Conservation (phyloP, 306 rosid species). For the Neltuma alba region DNA sequence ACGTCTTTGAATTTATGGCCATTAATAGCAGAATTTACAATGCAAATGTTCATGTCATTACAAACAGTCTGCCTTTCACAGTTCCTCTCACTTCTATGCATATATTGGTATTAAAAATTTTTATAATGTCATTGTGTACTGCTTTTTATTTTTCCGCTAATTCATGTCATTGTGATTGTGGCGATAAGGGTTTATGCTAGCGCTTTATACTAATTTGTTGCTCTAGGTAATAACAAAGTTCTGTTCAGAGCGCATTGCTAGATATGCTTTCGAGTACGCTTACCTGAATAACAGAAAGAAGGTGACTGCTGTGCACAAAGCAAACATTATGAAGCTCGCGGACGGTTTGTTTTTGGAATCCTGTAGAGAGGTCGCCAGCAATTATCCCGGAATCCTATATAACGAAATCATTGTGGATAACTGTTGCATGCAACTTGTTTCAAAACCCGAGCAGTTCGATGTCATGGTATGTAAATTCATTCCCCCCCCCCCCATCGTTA, state of each 20-base stretch:
- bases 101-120: too few relatives aligned
- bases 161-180: too few relatives aligned
- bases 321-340: constrained; percentile 92
- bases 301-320: constrained; percentile 98
- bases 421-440: constrained; percentile 94
- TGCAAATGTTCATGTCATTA: too few relatives aligned
- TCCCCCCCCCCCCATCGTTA: too few relatives aligned
- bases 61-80: too few relatives aligned
- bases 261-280: constrained; percentile 89
- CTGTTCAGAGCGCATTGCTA: constrained; percentile 86
- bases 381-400: constrained; percentile 69
- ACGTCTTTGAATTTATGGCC: too few relatives aligned
- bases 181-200: too few relatives aligned
- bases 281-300: constrained; percentile 89
- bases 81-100: too few relatives aligned
- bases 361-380: constrained; percentile 78
- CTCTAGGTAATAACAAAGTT: constrained; percentile 90
- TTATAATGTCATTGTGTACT: too few relatives aligned
- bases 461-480: constrained; percentile 85
- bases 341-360: constrained; percentile 90
- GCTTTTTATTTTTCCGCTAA: constrained; percentile 35
- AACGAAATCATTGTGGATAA: constrained; percentile 87
- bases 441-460: constrained; percentile 93
- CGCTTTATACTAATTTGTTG: too few relatives aligned
- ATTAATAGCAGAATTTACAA: too few relatives aligned